Conservation (phyloP, 352 stramenopile species). For the Plasmopara halstedii region DNA sequence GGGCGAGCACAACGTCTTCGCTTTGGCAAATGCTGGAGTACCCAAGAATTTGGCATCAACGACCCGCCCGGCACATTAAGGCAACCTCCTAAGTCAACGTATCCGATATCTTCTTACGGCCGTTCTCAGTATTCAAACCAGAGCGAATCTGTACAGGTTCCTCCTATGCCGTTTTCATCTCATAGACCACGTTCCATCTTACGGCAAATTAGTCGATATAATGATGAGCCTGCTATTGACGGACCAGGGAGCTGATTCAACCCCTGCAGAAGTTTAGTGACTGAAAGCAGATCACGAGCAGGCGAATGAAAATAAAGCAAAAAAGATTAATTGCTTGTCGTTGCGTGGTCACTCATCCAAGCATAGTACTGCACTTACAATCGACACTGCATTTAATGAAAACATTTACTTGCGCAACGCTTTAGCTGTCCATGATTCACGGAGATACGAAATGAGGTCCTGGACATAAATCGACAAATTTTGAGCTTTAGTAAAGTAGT, state of each 20-base stretch:
- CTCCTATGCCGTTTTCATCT: conserved; percentile 15
- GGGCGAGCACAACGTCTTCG: conserved; percentile 46
- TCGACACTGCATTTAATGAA: not conserved
- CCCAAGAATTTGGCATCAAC: conserved; percentile 37
- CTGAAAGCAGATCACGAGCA: not conserved
- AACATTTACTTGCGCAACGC: not conserved
- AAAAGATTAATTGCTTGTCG: not conserved
- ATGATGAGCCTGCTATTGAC: conserved; percentile 28
- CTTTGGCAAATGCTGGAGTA: conserved; percentile 53
- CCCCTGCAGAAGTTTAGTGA: not conserved
- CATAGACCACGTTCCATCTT: conserved; percentile 34
- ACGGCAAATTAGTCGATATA: conserved; percentile 47
- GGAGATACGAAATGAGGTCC: conserved; percentile 48
- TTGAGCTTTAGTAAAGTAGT: not conserved
- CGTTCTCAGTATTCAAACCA: conserved; percentile 19
- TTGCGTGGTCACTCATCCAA: not conserved
- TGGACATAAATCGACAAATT: conserved; percentile 6
- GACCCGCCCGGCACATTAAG: conserved; percentile 19
- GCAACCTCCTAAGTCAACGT: conserved; percentile 4
- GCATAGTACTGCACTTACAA: not conserved
- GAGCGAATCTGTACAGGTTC: conserved; percentile 5
- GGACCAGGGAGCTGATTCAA: conserved; percentile 4
- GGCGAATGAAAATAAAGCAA: not conserved
- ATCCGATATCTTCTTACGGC: conserved; percentile 17
- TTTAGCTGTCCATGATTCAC: conserved; percentile 24